Evolutionary conservation across 2,329 filamentous ascomycete species (phyloP), one percentile per base, ranked within the genome.

Genomic region (Penicillium sp.): DNA sequence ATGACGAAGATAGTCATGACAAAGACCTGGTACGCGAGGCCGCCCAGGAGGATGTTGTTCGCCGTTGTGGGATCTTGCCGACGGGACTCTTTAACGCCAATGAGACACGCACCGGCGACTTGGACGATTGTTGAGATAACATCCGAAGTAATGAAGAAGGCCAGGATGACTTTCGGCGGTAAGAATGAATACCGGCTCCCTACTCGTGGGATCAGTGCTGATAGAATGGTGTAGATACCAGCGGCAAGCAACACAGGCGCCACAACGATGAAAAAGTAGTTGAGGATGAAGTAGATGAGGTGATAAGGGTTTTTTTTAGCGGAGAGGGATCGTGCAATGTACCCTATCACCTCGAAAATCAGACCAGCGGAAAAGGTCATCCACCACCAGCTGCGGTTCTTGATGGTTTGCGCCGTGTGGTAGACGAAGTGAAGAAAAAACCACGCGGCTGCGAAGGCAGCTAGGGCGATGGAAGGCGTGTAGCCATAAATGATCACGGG

Each of bases 231-330:
- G 18, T 59, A 59, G 18, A 59, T 46, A 15, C 57, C 57, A 3
- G 57, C 57, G 3, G 52, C 57, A 16, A 59, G 48, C 13, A 59
- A 55, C 6, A 59, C 57, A 16, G 57, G 57, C 12, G 57, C 55
- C 18, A 57, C 58, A 10, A 59, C 58, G 32, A 60, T 56, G 37
- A 60, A 60, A 41, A 60, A 60, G 32, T 60, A 60, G 16, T 59
- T 58, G 18, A 60, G 48, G 13, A 60, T 50, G n/a, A 60, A 60
- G 29, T 59, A 60, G 39, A 56, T 60, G 25, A 60, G 53, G 16
- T 53, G 44, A 23, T 60, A 60, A 1, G 58, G 56, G 34, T 60
- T 21, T 32, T 55, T 50, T 16, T 60, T 54, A 13, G 58, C 56
- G 0, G 56, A 59, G 16, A 60, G 44, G 5, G 51, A 50, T 48